phyloP scores from a whole-genome alignment of 306 rosid species.

The Cicer arietinum region DNA sequence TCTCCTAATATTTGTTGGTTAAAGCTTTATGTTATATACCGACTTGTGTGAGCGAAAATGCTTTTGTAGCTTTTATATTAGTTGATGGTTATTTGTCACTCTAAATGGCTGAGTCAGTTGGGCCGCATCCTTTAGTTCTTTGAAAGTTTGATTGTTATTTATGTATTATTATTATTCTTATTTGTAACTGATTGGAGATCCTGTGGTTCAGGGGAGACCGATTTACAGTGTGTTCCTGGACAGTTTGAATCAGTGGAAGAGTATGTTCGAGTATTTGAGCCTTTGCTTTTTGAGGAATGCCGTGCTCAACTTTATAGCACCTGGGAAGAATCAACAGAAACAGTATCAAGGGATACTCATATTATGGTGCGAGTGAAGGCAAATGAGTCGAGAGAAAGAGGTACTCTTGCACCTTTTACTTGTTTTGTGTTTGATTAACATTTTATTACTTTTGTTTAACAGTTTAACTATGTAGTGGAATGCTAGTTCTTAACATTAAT shows the following conservation, averaged over 20 bases:
- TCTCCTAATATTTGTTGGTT: constrained; percentile 28
- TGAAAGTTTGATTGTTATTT: constrained; percentile 30
- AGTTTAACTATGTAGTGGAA: constrained; percentile 15
- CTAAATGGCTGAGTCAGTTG: not conserved
- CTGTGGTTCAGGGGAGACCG: constrained; percentile 80
- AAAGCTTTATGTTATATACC: constrained; percentile 28
- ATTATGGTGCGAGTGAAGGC: constrained; percentile 85
- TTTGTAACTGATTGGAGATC: constrained; percentile 44
- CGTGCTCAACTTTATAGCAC: constrained; percentile 97
- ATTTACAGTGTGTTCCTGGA: constrained; percentile 91
- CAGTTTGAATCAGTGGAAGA: constrained; percentile 93
- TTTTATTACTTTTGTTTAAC: constrained; percentile 4
- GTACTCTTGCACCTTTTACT: constrained; percentile 49
- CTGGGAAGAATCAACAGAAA: constrained; percentile 93
- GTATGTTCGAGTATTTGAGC: constrained; percentile 90
- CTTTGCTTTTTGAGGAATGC: constrained; percentile 97
- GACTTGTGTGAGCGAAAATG: not conserved
- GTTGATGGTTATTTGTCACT: constrained; percentile 7
- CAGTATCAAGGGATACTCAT: constrained; percentile 84
- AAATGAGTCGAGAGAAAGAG: constrained; percentile 95
- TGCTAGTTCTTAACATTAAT: constrained; percentile 19
- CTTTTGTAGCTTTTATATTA: constrained; percentile 22
- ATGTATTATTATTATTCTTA: constrained; percentile 28
- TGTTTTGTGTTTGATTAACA: constrained; percentile 36
- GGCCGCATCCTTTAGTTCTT: constrained; percentile 36